Conservation (phyloP, 2,329 filamentous ascomycete species). For the Penicillium sp. region DNA sequence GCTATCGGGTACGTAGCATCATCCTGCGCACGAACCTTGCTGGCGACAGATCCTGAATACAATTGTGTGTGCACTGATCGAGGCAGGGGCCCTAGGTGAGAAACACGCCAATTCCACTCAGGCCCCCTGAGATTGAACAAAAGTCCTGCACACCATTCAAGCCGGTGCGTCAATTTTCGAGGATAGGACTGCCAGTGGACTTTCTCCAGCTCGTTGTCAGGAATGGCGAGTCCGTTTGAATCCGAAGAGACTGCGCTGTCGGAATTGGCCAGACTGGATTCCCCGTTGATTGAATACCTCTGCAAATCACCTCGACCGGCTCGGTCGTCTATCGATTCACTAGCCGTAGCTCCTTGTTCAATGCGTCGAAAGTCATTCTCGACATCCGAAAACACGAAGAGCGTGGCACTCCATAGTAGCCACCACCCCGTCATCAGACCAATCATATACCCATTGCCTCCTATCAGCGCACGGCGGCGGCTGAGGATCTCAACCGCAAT, state of each 20-base stretch:
- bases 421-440: constrained; percentile 60
- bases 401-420: constrained; percentile 55
- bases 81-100: constrained; percentile 47
- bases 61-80: constrained; percentile 32
- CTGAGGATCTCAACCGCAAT: constrained; percentile 50
- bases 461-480: constrained; percentile 52
- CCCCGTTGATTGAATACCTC: not conserved
- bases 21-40: constrained; percentile 21
- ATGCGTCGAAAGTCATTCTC: constrained; percentile 61
- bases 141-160: constrained; percentile 62
- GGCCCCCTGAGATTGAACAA: constrained; percentile 62
- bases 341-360: constrained; percentile 42
- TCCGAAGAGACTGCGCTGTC: not conserved
- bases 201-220: constrained; percentile 10
- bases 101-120: constrained; percentile 63
- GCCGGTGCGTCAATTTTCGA: constrained; percentile 53
- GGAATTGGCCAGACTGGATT: too few species aligned
- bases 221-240: not conserved
- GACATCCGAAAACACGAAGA: constrained; percentile 60
- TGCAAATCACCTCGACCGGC: not conserved
- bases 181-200: constrained; percentile 61
- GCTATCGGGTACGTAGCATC: constrained; percentile 46
- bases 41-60: constrained; percentile 18
- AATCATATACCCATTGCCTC: constrained; percentile 58
- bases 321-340: not conserved